phyloP scores from a whole-genome alignment of 345 rosid genomes.

The Passiflora organensis region DNA sequence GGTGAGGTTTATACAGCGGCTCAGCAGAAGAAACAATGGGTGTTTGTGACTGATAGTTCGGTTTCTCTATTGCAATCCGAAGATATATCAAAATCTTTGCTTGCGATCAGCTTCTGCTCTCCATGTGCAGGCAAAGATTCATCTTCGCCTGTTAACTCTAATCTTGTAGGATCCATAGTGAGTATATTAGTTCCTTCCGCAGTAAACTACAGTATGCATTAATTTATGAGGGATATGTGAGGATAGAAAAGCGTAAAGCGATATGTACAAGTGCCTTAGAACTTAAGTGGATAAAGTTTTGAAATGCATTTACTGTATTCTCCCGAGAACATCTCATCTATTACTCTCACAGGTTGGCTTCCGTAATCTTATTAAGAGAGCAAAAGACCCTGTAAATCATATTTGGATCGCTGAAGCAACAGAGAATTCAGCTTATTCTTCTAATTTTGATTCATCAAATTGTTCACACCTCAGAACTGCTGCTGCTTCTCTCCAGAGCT shows the following conservation, averaged over 20 bases:
- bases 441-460: constrained; percentile 38
- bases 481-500: constrained; percentile 40
- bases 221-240: background rate
- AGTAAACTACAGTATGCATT: constrained; percentile 1
- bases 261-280: too few species aligned
- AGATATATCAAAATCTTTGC: constrained; percentile 49
- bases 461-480: constrained; percentile 64
- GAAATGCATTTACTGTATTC: background rate
- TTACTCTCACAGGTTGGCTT: constrained; percentile 62
- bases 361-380: constrained; percentile 69
- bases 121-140: constrained; percentile 43
- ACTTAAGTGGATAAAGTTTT: too few species aligned
- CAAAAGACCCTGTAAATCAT: constrained; percentile 61
- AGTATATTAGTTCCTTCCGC: constrained; percentile 21
- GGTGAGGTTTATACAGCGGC: constrained; percentile 57
- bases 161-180: constrained; percentile 83
- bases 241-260: too few species aligned
- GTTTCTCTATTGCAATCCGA: constrained; percentile 29
- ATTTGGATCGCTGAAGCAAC: constrained; percentile 86
- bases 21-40: constrained; percentile 78
- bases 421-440: constrained; percentile 61
- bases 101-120: constrained; percentile 78
- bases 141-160: constrained; percentile 46
- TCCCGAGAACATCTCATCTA: background rate
- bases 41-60: constrained; percentile 80